Base-by-base conservation (phyloP, 345 rosid species). In the Eucalyptus sp. region DNA sequence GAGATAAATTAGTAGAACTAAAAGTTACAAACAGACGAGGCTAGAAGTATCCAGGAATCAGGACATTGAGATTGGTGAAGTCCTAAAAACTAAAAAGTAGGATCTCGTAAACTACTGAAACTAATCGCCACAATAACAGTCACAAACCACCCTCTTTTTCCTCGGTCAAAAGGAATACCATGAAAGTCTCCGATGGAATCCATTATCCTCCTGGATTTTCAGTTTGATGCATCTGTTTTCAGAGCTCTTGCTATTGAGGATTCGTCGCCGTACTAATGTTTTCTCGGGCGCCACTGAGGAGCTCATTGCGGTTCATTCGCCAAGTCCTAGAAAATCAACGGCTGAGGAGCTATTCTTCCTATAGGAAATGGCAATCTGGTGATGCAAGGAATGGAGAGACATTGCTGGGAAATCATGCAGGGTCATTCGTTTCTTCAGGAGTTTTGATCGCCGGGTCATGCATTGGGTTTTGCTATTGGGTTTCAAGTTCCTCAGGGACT, bases 391-490 rank as follows among this genome's bases (percentile, higher is more conserved):
- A 79, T 10, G 85, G 90, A 41, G 90, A 87, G 24, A 49, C 87
- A 15, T 43, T 83, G 17, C 52, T 90, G 54, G 60, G 76, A 27
- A 79, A 50, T 27, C 56, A 66, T 27, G 60, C 88, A 17, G 91
- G 94, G 89, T 91, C 91, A 29, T 20, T 92, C 16, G 17, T 90
- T 33, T 86, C 91, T 87, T 91, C 91, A 5, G 91, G 91, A 46
- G 89, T 86, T 66, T 84, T 89, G 29, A 64, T 93, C 62, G 89
- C 81, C 66, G 94, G 94, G 58, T 92, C 93, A 16, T 88, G 91
- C 90, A 89, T 93, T 33, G 93, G 93, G 24, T 85, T 91, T 66
- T 88, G 90, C 64, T 91, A 85, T 87, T 92, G 89, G 90, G 89
- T 87, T 86, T 71, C 90, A 10, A 86, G 33, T 86, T 76, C 60